Base-by-base conservation (phyloP, 768 basidiomycete genomes). In the Symmetrospora coprosmae region DNA sequence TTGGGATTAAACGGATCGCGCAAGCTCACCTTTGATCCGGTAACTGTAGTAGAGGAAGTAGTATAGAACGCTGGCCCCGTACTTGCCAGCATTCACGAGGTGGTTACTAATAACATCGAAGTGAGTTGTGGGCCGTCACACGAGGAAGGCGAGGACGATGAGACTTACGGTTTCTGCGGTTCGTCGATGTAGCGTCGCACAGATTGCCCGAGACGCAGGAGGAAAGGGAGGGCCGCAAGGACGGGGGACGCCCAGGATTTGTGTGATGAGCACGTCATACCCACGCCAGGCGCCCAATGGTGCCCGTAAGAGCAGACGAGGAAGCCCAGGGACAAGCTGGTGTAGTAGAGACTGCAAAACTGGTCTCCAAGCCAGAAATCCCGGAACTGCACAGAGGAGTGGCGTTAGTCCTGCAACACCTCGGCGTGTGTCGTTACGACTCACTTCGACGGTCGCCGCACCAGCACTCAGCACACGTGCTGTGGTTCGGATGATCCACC, bases 401-500 rank as follows among this genome's bases (percentile, higher is more conserved):
- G 2, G n/a, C 5, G 23, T 31, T 46, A n/a, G n/a, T 28, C 2
- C 28, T 3, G 4, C 4, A 25, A 11, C 31, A 13, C 9, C 13
- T 7, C 50, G 7, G 30, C 6, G 28, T 5, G 5, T 30, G 16
- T 4, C 7, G 28, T 16, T 13, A n/a, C n/a, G n/a, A n/a, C n/a
- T n/a, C n/a, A n/a, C n/a, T n/a, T n/a, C n/a, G n/a, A n/a, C n/a
- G n/a, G n/a, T n/a, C n/a, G n/a, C n/a, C n/a, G n/a, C n/a, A n/a
- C n/a, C n/a, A n/a, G n/a, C n/a, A n/a, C n/a, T n/a, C n/a, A n/a
- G n/a, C n/a, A n/a, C n/a, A n/a, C n/a, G n/a, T n/a, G n/a, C n/a
- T n/a, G n/a, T n/a, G n/a, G n/a, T n/a, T n/a, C n/a, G n/a, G n/a
- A 89, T 66, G 35, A 88, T 71, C 92, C 92, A 99, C 73, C 80